Conservation (phyloP, 2,329 filamentous ascomycete genomes). For the Xenosphaeropsis pyriputrescens region DNA sequence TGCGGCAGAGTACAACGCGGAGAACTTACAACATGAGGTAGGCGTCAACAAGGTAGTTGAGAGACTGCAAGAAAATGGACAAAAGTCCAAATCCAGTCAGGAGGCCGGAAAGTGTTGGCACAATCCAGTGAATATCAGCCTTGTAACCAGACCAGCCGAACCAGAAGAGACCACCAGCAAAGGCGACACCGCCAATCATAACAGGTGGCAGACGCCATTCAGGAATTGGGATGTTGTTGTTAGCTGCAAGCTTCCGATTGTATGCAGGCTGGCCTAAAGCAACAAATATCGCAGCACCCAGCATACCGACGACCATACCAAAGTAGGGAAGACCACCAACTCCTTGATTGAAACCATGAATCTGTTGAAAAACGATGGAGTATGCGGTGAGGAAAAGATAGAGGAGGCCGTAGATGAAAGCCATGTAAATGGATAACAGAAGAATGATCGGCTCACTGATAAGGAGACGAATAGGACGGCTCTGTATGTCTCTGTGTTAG, state of each 20-base stretch:
- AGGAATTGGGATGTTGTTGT: slow-evolving; percentile 48
- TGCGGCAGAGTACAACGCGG: background rate
- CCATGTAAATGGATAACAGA: slow-evolving; percentile 54
- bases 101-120: slow-evolving; percentile 44
- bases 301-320: slow-evolving; percentile 63
- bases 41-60: slow-evolving; percentile 72
- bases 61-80: slow-evolving; percentile 65
- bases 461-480: slow-evolving; percentile 49
- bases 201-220: slow-evolving; percentile 53
- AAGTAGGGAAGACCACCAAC: slow-evolving; percentile 69
- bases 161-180: slow-evolving; percentile 58
- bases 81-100: slow-evolving; percentile 64
- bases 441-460: slow-evolving; percentile 55
- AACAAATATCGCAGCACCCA: slow-evolving; percentile 52
- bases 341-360: slow-evolving; percentile 58
- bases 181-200: slow-evolving; percentile 42
- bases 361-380: slow-evolving; percentile 60
- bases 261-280: slow-evolving; percentile 51
- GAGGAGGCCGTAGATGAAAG: slow-evolving; percentile 64
- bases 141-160: slow-evolving; percentile 59
- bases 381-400: slow-evolving; percentile 83
- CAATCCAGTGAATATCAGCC: slow-evolving; percentile 44
- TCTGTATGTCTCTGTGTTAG: slow-evolving; percentile 22
- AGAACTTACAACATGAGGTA: slow-evolving; percentile 44
- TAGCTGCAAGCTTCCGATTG: slow-evolving; percentile 50